These are phyloP conservation scores for Ulvella scutata DNA, from an alignment of 139 green algal genomes.

Conservation along the genomic window DNA sequence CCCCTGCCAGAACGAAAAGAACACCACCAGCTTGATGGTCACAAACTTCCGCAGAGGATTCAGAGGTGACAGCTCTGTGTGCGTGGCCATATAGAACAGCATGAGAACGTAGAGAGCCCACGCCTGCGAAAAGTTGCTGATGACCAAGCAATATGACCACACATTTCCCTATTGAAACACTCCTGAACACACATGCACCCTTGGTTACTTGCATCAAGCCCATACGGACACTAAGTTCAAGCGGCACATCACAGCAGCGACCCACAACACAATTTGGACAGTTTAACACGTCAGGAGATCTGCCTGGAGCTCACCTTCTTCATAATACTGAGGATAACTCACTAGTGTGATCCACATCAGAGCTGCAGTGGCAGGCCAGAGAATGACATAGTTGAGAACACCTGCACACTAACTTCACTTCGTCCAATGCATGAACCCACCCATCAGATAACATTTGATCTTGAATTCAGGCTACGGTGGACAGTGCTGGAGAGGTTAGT, in stretches of 20 bases:
- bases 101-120: constrained; percentile 94
- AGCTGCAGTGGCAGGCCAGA: constrained; percentile 32
- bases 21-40: constrained; percentile 88
- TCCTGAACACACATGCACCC: not conserved
- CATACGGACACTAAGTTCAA: no score
- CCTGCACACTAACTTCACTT: no score
- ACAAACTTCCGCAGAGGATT: constrained; percentile 88
- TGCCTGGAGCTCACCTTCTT: not conserved
- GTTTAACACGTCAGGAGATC: no score
- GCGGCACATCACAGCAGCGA: no score
- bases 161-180: constrained; percentile 12
- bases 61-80: constrained; percentile 78
- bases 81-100: constrained; percentile 70
- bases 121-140: constrained; percentile 67
- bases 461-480: no score
- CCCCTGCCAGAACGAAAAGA: constrained; percentile 87
- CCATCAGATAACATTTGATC: no score
- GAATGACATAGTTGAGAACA: constrained; percentile 86
- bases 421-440: no score
- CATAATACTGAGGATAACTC: not conserved
- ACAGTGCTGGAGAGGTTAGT: no score
- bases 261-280: no score
- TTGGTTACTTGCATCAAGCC: no score
- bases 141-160: constrained; percentile 65
- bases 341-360: not conserved